Evolutionary conservation across 768 basidiomycete genomes (phyloP).

Genomic region (Pisolithus sp.): DNA sequence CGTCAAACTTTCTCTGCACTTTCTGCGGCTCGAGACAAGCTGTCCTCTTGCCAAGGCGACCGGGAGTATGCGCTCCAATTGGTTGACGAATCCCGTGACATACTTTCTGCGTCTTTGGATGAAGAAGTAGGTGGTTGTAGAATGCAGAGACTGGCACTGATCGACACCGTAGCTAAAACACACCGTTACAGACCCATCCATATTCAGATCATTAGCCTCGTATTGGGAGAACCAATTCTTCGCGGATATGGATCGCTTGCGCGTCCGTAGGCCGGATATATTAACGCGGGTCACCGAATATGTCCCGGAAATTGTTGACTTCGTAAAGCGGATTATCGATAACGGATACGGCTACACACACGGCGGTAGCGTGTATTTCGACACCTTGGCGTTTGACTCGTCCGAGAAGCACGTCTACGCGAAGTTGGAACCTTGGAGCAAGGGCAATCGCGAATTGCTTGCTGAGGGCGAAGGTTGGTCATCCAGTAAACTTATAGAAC

Average conservation of each 20-base stretch:
- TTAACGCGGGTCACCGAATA: slow-evolving; percentile 96
- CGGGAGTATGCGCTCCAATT: slow-evolving; percentile 46
- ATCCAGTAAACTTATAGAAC: background rate
- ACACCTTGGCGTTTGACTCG: slow-evolving; percentile 76
- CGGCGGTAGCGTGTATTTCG: slow-evolving; percentile 89
- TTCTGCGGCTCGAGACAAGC: slow-evolving; percentile 36
- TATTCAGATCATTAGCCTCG: slow-evolving; percentile 75
- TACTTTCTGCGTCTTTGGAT: slow-evolving; percentile 70
- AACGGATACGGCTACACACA: slow-evolving; percentile 74
- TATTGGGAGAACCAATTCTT: slow-evolving; percentile 91
- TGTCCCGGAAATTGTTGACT: slow-evolving; percentile 88
- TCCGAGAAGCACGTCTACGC: slow-evolving; percentile 79
- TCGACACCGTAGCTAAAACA: slow-evolving; percentile 51
- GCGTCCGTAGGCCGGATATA: slow-evolving; percentile 81
- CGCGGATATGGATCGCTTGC: slow-evolving; percentile 84
- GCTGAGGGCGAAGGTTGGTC: slow-evolving; percentile 85
- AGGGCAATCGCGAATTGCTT: slow-evolving; percentile 83
- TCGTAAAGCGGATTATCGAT: slow-evolving; percentile 76
- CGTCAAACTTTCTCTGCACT: slow-evolving; percentile 53
- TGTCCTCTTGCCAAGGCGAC: slow-evolving; percentile 37
- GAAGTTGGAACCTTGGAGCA: slow-evolving; percentile 94
- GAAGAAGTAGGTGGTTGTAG: slow-evolving; percentile 46
- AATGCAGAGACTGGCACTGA: slow-evolving; percentile 1
- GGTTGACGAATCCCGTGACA: slow-evolving; percentile 70
- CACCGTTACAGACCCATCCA: slow-evolving; percentile 78